Percentiles rank a stretch among this genome's conserved stretches.
Conservation (phyloP, 2,329 filamentous ascomycete species). For the Botryotinia globosa region DNA sequence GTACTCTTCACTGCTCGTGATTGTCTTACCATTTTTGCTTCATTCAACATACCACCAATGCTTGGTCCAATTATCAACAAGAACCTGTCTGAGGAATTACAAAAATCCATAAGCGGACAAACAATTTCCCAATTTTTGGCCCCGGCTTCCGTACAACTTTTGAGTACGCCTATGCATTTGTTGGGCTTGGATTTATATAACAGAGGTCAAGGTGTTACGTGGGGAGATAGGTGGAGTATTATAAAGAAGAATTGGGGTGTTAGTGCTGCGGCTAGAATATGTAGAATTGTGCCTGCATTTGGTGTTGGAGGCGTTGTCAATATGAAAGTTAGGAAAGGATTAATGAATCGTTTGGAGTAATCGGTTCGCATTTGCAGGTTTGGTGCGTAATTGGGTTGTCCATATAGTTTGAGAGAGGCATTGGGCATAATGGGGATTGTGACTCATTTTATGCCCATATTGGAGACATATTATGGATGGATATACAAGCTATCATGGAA, state of each 20-base stretch:
- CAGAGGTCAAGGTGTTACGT: slow-evolving; percentile 47
- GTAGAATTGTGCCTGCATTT: slow-evolving; percentile 84
- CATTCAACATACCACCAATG: slow-evolving; percentile 82
- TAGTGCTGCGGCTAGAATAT: slow-evolving; percentile 72
- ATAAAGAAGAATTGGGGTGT: slow-evolving; percentile 74
- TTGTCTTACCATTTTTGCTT: slow-evolving; percentile 85
- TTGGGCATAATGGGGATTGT: not conserved
- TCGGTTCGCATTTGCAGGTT: not conserved
- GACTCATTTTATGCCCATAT: not conserved
- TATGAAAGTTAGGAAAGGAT: slow-evolving; percentile 60
- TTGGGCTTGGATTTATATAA: slow-evolving; percentile 87
- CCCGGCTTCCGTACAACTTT: slow-evolving; percentile 73
- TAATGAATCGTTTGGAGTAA: slow-evolving; percentile 50
- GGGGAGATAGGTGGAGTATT: slow-evolving; percentile 60
- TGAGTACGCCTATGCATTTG: slow-evolving; percentile 81
- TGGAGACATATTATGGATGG: slow-evolving; percentile 1
- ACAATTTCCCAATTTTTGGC: slow-evolving; percentile 75
- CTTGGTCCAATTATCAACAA: slow-evolving; percentile 67
- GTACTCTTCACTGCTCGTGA: slow-evolving; percentile 78
- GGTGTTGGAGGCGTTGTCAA: slow-evolving; percentile 87
- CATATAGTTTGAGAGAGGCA: not conserved
- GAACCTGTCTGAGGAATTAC: slow-evolving; percentile 52
- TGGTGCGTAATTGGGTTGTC: not conserved
- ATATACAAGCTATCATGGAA: not conserved
- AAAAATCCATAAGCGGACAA: slow-evolving; percentile 50